Base-by-base conservation (phyloP, 2,329 filamentous ascomycete species). In the Aspergillus phoenicis region DNA sequence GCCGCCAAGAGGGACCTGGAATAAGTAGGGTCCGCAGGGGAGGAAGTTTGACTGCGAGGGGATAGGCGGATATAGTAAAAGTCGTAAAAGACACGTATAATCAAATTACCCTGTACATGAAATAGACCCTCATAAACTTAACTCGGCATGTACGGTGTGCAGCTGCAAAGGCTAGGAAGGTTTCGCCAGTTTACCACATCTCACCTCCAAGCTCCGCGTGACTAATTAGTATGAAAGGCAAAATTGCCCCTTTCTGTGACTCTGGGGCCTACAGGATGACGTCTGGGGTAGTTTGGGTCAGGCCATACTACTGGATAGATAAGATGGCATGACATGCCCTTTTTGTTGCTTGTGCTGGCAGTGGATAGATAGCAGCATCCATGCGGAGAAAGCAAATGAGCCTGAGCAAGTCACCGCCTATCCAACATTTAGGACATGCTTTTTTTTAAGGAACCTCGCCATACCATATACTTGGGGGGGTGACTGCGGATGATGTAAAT, bases 1-100 rank as follows among this genome's bases (percentile, higher is more conserved):
- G 28, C 28, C 51, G 53, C 53, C 54, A 54, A 49, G 56, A 56
- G 13, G 45, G 45, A 36, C 33, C 33, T 36, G 33, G 11, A 36
- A 36, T 36, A 13, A 49, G 26, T 48, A 48, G 24, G 15, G 13
- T 49, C 30, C 8, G 45, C 43, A 26, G 43, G 43, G 17, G 22
- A 11, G 33, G 11, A 13, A 49, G 11, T 48, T 24, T 15, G 45
- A 24, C 41, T 45, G 41, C 41, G 17, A 30, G n/a, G 24, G 24
- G 45, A 28, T n/a, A 48, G 45, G 17, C 43, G 17, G 11, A 15
- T 28, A 28, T 28, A 28, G 39, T 36, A 13, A 36, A 36, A 20
- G 20, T 13, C 41, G 13, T 36, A 11, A 13, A 20, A 45, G 41
- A 24, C 41, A 45, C 41, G 41, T 24, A 45, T 11, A 5, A 11